Conservation (phyloP, 768 basidiomycete species). For the Phanerochaete sordida region DNA sequence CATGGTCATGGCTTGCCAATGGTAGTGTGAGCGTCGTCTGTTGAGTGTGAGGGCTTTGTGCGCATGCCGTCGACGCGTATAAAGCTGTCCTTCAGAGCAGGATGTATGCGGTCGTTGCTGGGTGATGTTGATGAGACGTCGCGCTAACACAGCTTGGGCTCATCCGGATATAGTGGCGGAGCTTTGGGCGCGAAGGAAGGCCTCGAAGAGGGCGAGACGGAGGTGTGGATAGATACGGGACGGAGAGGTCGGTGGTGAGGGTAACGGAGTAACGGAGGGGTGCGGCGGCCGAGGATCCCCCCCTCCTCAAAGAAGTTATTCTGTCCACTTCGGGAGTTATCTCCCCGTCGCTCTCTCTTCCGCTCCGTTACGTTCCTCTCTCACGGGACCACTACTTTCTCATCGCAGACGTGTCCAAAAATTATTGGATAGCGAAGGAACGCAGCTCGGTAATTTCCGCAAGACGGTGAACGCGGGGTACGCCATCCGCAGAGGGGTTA, state of each 20-base stretch:
- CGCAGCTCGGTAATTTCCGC: not conserved
- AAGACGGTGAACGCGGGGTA: not conserved
- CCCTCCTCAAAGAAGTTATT: no score
- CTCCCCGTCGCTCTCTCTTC: not conserved
- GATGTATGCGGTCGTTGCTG: slow-evolving; percentile 7
- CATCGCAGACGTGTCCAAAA: not conserved
- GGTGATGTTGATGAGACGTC: slow-evolving; percentile 1
- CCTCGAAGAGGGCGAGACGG: no score
- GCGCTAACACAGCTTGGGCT: not conserved
- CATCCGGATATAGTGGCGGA: not conserved
- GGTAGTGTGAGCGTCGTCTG: not conserved
- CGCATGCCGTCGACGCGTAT: slow-evolving; percentile 5
- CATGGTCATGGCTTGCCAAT: slow-evolving; percentile 7
- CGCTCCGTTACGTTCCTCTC: not conserved
- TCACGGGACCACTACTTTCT: not conserved
- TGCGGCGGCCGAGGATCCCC: no score
- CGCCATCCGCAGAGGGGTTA: no score
- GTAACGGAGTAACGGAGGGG: no score
- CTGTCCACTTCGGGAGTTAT: not conserved
- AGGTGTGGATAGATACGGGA: no score
- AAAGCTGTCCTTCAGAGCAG: not conserved
- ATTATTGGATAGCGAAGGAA: not conserved
- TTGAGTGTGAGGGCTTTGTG: slow-evolving; percentile 1
- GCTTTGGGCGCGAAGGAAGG: no score
- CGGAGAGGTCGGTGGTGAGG: no score